Base-by-base conservation (phyloP, 148 eudicot genomes). In the Simmondsia chinensis region DNA sequence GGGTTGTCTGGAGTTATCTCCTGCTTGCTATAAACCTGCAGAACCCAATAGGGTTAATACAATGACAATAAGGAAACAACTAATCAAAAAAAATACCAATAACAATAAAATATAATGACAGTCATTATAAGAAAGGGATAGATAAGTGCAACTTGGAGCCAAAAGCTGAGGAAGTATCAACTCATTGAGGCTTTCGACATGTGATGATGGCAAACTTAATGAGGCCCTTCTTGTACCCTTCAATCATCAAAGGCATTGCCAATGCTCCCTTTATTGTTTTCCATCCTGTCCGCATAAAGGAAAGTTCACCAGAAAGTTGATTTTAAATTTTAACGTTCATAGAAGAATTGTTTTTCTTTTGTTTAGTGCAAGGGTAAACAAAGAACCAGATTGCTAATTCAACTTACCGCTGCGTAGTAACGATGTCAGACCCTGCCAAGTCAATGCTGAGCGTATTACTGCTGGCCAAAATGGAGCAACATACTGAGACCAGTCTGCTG, bases 391-490 rank as follows among this genome's bases (percentile, higher is more conserved):
- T 11, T 5, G 7, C 1, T 10, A 21, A 31, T 33, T 6, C 39
- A 6, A 33, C 48, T 37, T 76, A 85, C 97, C 97, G 66, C 79
- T 70, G 54, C 69, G 67, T 34, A 85, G 32, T 59, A 91, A 55
- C 19, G 97, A 91, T 42, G 78, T 74, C 33, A 85, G 36, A 30
- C 97, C 95, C 60, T 76, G 79, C 95, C 94, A 91, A 48, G 97
- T 69, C 63, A 91, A 61, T 31, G 99, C 99, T 35, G 95, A 69
- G 23, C 71, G 81, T 57, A 85, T 76, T 19, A 91, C 99, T 17
- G 99, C 99, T 3, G 99, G 95, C 99, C 99, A 91, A 62, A 91
- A 91, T 20, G 95, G 99, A 10, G 95, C 88, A 37, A 91, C 95
- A 52, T 85, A 24, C 20, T 74, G 68, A 0, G 95, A 73, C 99